phyloP scores from a whole-genome alignment of 2,329 filamentous ascomycete species.

The Paracorniculantispora psalliotae region DNA sequence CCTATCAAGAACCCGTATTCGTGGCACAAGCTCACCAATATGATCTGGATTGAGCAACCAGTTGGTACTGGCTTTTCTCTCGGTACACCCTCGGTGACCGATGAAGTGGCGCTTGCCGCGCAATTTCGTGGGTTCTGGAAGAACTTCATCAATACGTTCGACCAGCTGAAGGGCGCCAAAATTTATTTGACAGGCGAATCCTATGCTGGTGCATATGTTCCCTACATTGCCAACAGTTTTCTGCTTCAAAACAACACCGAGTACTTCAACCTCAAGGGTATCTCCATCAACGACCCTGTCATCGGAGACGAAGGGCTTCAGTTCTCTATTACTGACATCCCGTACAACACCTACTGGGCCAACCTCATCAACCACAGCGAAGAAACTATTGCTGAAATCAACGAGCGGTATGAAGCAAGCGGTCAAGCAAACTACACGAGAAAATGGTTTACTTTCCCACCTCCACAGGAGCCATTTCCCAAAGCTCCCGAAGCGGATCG shows the following conservation, averaged over 20 bases:
- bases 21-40: slow-evolving; percentile 71
- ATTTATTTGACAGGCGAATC: slow-evolving; percentile 67
- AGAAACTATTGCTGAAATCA: slow-evolving; percentile 48
- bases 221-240: slow-evolving; percentile 70
- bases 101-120: slow-evolving; percentile 57
- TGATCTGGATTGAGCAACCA: slow-evolving; percentile 70
- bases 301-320: slow-evolving; percentile 47
- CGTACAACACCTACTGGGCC: slow-evolving; percentile 57
- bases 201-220: slow-evolving; percentile 62
- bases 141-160: slow-evolving; percentile 65
- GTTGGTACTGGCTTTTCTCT: slow-evolving; percentile 63
- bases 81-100: slow-evolving; percentile 57
- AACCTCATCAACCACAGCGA: slow-evolving; percentile 61
- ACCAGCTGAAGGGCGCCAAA: slow-evolving; percentile 52
- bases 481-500: slow-evolving; percentile 49
- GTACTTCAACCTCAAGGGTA: slow-evolving; percentile 64
- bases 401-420: slow-evolving; percentile 49
- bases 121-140: slow-evolving; percentile 70
- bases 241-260: slow-evolving; percentile 59
- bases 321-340: slow-evolving; percentile 44
- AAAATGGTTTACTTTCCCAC: slow-evolving; percentile 64
- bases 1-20: slow-evolving; percentile 63
- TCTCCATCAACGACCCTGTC: slow-evolving; percentile 69
- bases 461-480: slow-evolving; percentile 49
- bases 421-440: slow-evolving; percentile 58